These are phyloP conservation scores for Syzygium aqueum DNA, from an alignment of 345 rosid genomes.

Conservation along the genomic window DNA sequence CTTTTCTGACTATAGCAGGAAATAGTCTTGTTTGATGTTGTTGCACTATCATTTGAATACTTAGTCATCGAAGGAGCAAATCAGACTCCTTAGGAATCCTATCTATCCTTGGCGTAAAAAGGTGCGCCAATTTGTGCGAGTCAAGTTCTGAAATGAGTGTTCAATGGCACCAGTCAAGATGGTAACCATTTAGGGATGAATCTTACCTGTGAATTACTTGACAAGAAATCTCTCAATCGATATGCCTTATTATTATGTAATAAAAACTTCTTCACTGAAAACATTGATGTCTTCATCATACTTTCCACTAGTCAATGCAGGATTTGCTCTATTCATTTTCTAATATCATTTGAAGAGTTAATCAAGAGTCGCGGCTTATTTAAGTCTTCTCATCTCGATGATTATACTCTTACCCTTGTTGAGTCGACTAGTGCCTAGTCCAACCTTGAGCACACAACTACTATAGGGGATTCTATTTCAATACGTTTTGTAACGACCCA, in stretches of 20 bases:
- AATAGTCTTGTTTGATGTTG: not conserved
- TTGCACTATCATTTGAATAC: not conserved
- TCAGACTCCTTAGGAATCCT: not conserved
- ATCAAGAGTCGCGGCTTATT: fast-evolving
- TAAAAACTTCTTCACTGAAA: not conserved
- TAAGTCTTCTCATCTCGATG: not conserved
- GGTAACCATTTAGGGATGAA: not conserved
- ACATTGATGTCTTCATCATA: not conserved
- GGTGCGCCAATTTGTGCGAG: not conserved
- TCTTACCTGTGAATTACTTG: not conserved
- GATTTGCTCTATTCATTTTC: not conserved
- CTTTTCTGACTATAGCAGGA: not conserved
- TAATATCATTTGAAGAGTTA: not conserved
- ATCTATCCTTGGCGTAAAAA: not conserved
- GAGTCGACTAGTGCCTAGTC: not conserved
- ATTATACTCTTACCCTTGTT: not conserved
- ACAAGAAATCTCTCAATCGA: not conserved
- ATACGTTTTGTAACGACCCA: not conserved
- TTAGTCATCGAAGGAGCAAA: not conserved
- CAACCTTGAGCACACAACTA: not conserved
- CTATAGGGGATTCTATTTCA: not conserved
- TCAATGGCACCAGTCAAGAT: not conserved
- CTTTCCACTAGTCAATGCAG: not conserved
- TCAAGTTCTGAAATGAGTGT: not conserved
- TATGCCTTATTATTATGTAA: not conserved